Base-by-base conservation (phyloP, 2,329 filamentous ascomycete species). In the Stagonosporopsis rhizophila region DNA sequence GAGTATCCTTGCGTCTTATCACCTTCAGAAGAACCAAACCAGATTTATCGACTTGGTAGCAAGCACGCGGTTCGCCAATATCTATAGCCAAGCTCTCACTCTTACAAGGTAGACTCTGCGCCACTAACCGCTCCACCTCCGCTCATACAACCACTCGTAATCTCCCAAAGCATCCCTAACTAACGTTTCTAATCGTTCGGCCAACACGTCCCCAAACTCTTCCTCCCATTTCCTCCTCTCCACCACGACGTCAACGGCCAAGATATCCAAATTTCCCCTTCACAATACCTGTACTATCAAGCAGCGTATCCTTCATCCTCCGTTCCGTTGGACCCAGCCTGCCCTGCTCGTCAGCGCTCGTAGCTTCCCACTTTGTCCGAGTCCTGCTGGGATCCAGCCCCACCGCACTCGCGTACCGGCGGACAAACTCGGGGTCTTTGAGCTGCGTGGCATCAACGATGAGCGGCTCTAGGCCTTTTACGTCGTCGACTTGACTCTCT, bases 361-460 rank as follows among this genome's bases (percentile, higher is more conserved):
- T 55, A 11, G 56, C 50, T 14, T 44, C 52, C 67, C 62, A 70
- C 17, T 52, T 27, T 19, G 54, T 65, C 17, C 45, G 22, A 7
- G 66, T 48, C 5, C 32, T 15, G 4, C 27, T n/a, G 3, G 50
- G 27, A 25, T 67, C 59, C 23, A 69, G 34, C 0, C 58, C 58
- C 2, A 68, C 56, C 2, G 45, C 52, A 6, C n/a, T 19, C 3
- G 65, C 61, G 23, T 70, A 70, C 12, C 44, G 56, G 12, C 34
- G 52, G 14, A 68, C 53, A 1, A 68, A 38, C 1, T 7, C 20
- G 17, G 42, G 22, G 17, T 58, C 23, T 3, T 15, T 23, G 2
- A 68, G 58, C 17, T 67, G 62, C 9, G 61, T 53, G 9, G 66
- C 63, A 38, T 70, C 63, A 3, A 69, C 22, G 1, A 70, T 52